Evolutionary conservation across 129 eudicot genomes (phyloP), one percentile per base, ranked within the genome.

Genomic region (Ambrosia trifida): DNA sequence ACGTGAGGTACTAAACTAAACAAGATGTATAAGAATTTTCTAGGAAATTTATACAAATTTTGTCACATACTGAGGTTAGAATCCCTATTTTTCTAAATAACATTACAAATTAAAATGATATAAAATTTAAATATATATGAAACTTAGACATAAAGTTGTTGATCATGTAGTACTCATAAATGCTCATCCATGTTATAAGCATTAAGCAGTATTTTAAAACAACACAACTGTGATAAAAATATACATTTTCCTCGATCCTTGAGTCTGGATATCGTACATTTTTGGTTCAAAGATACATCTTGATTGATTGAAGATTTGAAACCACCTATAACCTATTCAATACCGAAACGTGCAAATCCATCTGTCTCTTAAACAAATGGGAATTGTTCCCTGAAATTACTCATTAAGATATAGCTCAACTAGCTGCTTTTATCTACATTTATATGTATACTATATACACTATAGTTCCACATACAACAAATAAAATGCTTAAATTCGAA

Each of bases 311-410:
- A 7, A 14, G 14, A 19, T 66, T 54, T 9, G 43, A 72, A 59
- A 72, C 17, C 31, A 43, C 35, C 5, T 44, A 31, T 31, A 17
- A 43, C 35, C 5, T 44, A 31, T 31, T 40, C 9, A 57, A 41
- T 40, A 43, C 4, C 11, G 33, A 75, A 71, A 47, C 75, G 80
- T 68, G 70, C 53, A 16, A 76, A 58, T 76, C 70, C 56, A 62
- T 70, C 64, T 11, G 32, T 76, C 52, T 76, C 13, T 57, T 74
- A 74, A 75, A 75, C 46, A 72, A 72, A 72, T 72, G 30, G 28
- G 14, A 54, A 32, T 66, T 59, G 64, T 35, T 76, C 75, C 75
- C 64, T 47, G 1, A 46, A 19, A 31, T 46, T 24, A 24, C 28
- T 24, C 28, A 24, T 24, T 24, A 24, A 24, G 28, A 24, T 24